Evolutionary conservation across 805 yeast species (phyloP).

Genomic region (Starmerella asiatica): DNA sequence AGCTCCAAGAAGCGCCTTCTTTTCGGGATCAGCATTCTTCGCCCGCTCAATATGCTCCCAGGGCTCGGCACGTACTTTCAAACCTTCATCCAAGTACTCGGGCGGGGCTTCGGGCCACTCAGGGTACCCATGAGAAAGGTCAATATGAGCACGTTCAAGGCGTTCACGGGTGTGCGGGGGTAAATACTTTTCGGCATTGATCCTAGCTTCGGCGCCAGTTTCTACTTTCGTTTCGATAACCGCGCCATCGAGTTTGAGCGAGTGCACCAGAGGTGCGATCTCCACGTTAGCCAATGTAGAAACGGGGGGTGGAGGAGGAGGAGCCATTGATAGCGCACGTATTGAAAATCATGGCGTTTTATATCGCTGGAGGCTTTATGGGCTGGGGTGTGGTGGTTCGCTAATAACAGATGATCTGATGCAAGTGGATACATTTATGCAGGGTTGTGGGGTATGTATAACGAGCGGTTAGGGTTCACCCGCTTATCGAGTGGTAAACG

Average conservation of each 20-base stretch:
- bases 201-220: neutral
- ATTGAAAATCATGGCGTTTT: too few relatives aligned
- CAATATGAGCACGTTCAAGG: constrained; percentile 9
- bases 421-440: neutral
- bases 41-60: constrained; percentile 14
- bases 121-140: constrained; percentile 11
- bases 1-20: constrained; percentile 31
- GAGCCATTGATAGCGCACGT: too few relatives aligned
- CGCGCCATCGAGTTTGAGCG: neutral
- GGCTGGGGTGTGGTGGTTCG: too few relatives aligned
- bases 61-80: constrained; percentile 7
- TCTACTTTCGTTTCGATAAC: neutral
- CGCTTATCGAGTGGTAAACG: too few relatives aligned
- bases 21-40: constrained; percentile 11
- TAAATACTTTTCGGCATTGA: constrained; percentile 4
- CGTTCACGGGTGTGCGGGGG: constrained; percentile 9
- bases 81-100: constrained; percentile 9
- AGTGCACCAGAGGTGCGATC: neutral
- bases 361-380: too few relatives aligned
- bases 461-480: too few relatives aligned
- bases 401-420: neutral
- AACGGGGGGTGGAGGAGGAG: constrained; percentile 2
- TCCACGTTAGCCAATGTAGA: neutral
- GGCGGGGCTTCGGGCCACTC: constrained; percentile 12
- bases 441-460: neutral